phyloP scores from a whole-genome alignment of 305 asterid species.

The Fraxinus latifolia region DNA sequence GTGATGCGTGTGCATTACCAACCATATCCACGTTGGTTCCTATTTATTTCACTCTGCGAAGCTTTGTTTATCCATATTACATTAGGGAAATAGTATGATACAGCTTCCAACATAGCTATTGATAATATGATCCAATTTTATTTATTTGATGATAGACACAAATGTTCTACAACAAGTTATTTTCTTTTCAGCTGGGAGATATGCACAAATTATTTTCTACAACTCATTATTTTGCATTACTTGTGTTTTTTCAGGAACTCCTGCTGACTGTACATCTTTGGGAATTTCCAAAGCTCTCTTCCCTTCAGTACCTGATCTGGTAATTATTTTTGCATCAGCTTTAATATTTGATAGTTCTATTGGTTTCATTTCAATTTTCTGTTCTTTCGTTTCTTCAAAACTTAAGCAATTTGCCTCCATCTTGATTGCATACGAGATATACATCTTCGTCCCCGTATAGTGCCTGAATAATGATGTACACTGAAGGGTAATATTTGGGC shows the following conservation, averaged over 20 bases:
- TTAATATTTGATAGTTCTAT: neutral
- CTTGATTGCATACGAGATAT: neutral
- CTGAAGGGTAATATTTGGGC: neutral
- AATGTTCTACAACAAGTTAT: neutral
- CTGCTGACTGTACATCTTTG: constrained; percentile 48
- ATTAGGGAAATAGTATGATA: neutral
- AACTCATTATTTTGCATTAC: neutral
- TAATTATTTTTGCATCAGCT: constrained; percentile 11
- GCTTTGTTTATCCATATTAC: neutral
- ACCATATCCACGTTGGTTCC: neutral
- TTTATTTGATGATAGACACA: neutral
- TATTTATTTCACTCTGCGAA: neutral
- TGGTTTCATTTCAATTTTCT: neutral
- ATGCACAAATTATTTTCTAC: neutral
- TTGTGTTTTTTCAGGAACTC: constrained; percentile 39
- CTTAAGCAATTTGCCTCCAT: neutral
- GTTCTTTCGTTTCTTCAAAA: neutral
- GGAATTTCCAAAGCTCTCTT: constrained; percentile 41
- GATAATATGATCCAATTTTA: neutral
- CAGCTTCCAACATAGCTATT: neutral
- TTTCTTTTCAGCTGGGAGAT: neutral
- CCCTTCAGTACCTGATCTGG: constrained; percentile 44
- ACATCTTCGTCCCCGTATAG: neutral
- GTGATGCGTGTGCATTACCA: neutral
- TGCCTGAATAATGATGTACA: neutral